Base-by-base conservation (phyloP, 192 early-diverging fungal species). In the Entomortierella parvispora region DNA sequence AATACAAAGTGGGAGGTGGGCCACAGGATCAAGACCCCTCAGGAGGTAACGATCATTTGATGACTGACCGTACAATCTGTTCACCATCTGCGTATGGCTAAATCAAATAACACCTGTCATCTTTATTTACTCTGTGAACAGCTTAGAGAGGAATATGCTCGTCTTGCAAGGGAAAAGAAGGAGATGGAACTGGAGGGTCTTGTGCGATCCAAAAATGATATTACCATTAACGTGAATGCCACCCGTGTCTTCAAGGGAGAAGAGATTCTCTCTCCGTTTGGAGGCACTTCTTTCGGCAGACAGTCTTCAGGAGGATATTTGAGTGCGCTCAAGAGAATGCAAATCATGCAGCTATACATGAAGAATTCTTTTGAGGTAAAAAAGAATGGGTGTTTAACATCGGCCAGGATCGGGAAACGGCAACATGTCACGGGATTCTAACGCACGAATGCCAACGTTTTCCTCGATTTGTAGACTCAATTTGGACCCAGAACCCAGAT, bases 71-170 rank as follows among this genome's bases (percentile, higher is more conserved):
- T 22, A 11, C 15, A 22, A 1, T 8, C 17, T n/a, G n/a, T n/a
- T n/a, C n/a, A n/a, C n/a, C n/a, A n/a, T n/a, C n/a, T n/a, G n/a
- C n/a, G 2, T 5, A 3, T 56, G 6, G 9, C 10, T 56, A 4
- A 10, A 34, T 11, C 15, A 34, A 11, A 56, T n/a, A 32, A 15
- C n/a, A 15, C 17, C 25, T 34, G 2, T 55, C 26, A 28, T 17
- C 0, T 9, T 23, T 51, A 9, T 51, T 51, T 51, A 9, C 23
- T 51, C 23, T 9, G n/a, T 23, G 23, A 42, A n/a, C 68, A 93
- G 81, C 75, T 94, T 65, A 83, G 85, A 23, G 87, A 85, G 18
- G 87, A 87, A 53, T 92, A 90, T 72, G 88, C 93, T 70, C 83
- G 80, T 25, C 71, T 90, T 44, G 84, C 86, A 10, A 83, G 86